Percentiles rank a stretch among this genome's conserved stretches.
Conservation (phyloP, 1,139 yeast genomes). For the Blastobotrys elegans region DNA sequence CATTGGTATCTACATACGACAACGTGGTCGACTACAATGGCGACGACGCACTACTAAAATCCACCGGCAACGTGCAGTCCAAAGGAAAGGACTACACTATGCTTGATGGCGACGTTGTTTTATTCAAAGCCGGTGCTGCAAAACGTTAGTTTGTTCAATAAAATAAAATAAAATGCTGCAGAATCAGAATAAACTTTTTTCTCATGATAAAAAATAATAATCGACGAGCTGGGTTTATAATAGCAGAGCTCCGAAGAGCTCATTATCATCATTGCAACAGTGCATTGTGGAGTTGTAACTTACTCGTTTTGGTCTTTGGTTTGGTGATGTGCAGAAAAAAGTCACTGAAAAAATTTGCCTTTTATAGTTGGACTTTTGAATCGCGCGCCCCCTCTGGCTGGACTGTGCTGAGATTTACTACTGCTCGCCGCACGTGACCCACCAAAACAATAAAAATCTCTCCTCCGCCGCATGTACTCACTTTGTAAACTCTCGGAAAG, state of each 20-base stretch:
- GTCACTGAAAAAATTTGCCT: too few relatives aligned
- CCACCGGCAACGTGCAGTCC: slow-evolving; percentile 29
- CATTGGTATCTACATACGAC: slow-evolving; percentile 62
- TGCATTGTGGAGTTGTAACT: too few relatives aligned
- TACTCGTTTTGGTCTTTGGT: too few relatives aligned
- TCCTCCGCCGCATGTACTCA: too few relatives aligned
- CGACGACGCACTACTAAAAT: slow-evolving; percentile 28
- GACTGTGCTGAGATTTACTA: too few relatives aligned
- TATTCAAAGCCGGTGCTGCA: slow-evolving; percentile 42
- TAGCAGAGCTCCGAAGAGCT: slow-evolving; percentile 23
- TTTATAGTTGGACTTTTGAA: too few relatives aligned
- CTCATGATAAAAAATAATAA: slow-evolving; percentile 26
- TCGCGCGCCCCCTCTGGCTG: too few relatives aligned
- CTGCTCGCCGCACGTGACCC: too few relatives aligned
- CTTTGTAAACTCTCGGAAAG: too few relatives aligned
- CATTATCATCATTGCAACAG: slow-evolving; percentile 28
- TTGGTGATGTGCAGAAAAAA: too few relatives aligned
- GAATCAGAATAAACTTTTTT: slow-evolving; percentile 18
- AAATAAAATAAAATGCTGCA: background rate
- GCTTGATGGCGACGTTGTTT: slow-evolving; percentile 72
- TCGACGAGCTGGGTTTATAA: slow-evolving; percentile 36
- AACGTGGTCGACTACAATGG: slow-evolving; percentile 30
- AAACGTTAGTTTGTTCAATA: slow-evolving; percentile 5
- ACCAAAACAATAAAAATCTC: too few relatives aligned
- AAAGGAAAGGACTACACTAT: slow-evolving; percentile 66